A percentile compares a stretch with the other conserved stretches of the same genome.
phyloP scores from a whole-genome alignment of 169 alveolate genomes.

The Toxoplasma gondii region DNA sequence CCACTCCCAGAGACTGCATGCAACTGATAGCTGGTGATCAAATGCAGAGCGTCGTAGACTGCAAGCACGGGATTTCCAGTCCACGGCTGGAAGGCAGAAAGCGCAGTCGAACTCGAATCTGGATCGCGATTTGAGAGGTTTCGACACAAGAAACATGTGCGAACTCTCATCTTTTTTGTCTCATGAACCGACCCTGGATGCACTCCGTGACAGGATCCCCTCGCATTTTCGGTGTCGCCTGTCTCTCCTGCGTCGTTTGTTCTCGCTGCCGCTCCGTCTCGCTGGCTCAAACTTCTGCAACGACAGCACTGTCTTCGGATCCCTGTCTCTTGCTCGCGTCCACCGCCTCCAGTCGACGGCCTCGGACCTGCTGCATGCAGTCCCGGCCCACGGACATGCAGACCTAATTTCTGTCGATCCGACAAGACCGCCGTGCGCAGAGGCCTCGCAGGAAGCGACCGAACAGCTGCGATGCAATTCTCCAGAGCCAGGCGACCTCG shows the following conservation, averaged over 20 bases:
- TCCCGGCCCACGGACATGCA: neutral
- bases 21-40: slow-evolving; percentile 53
- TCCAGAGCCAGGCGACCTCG: slow-evolving; percentile 53
- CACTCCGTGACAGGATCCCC: no score
- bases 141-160: no score
- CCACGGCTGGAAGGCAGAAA: slow-evolving; percentile 21
- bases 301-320: neutral
- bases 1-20: slow-evolving; percentile 8
- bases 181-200: no score
- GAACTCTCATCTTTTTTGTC: no score
- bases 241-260: no score
- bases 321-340: no score
- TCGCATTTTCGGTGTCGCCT: no score
- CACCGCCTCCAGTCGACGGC: no score
- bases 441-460: slow-evolving; percentile 62
- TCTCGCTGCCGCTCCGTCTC: no score
- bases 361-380: neutral
- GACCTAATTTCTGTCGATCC: neutral
- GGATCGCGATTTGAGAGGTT: neutral
- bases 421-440: slow-evolving; percentile 47
- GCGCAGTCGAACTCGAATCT: neutral
- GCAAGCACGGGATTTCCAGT: slow-evolving; percentile 44
- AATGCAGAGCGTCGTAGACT: slow-evolving; percentile 41
- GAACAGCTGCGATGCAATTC: slow-evolving; percentile 44
- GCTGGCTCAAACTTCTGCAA: neutral